phyloP scores from a whole-genome alignment of 1,139 yeast species.

The Ashbya aceris region DNA sequence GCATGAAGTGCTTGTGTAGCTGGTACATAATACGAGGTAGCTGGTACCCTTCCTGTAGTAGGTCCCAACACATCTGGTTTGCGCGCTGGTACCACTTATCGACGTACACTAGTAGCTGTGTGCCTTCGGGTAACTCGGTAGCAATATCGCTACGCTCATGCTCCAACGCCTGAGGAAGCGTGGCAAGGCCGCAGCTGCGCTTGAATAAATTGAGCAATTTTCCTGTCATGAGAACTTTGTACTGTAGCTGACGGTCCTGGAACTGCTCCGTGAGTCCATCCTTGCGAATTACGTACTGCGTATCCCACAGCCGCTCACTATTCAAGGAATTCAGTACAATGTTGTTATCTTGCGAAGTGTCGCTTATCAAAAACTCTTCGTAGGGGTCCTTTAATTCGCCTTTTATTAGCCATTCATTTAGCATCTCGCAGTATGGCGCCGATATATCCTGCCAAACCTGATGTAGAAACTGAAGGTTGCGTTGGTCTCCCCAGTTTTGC shows the following conservation, averaged over 20 bases:
- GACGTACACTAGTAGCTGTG: conserved; percentile 49
- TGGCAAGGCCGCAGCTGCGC: conserved; percentile 13
- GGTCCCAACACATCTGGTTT: conserved; percentile 48
- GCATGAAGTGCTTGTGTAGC: conserved; percentile 47
- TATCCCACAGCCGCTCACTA: conserved; percentile 81
- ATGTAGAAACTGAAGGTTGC: conserved; percentile 43
- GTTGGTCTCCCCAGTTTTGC: conserved; percentile 57
- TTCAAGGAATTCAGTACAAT: conserved; percentile 29
- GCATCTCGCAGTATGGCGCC: conserved; percentile 53
- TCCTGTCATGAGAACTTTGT: conserved; percentile 70
- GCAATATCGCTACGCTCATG: background rate
- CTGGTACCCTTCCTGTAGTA: conserved; percentile 55
- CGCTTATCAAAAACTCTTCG: conserved; percentile 69
- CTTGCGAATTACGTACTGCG: conserved; percentile 61
- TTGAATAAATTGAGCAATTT: conserved; percentile 61
- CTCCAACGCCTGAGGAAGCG: background rate
- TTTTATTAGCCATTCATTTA: conserved; percentile 66
- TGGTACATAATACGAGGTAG: conserved; percentile 39
- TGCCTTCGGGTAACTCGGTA: conserved; percentile 42
- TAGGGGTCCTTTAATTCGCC: conserved; percentile 75
- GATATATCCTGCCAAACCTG: conserved; percentile 52
- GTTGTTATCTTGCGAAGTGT: conserved; percentile 25
- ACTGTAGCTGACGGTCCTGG: conserved; percentile 19
- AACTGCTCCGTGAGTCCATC: conserved; percentile 73
- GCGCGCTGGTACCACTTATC: conserved; percentile 61